These are phyloP conservation scores for Lepidium aucheri DNA, from an alignment of 345 rosid genomes.

Conservation along the genomic window DNA sequence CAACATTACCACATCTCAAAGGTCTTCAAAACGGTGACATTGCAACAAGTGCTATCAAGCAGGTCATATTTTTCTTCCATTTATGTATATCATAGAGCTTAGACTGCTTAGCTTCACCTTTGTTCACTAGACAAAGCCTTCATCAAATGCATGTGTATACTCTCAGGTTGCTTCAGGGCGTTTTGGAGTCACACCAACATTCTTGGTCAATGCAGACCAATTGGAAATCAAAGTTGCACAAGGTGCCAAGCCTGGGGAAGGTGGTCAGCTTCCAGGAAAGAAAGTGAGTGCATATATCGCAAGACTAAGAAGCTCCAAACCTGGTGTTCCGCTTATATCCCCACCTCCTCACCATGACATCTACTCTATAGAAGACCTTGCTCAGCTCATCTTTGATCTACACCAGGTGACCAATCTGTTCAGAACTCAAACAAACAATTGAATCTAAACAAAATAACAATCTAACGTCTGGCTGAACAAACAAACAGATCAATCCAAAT, in stretches of 20 bases:
- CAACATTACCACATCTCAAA: conserved; percentile 95
- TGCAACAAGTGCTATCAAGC: conserved; percentile 99
- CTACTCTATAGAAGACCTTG: conserved; percentile 97
- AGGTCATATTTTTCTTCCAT: conserved; percentile 40
- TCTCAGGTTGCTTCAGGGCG: conserved; percentile 98
- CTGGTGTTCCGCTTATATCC: conserved; percentile 98
- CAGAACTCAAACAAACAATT: neutral
- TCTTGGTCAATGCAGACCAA: conserved; percentile 92
- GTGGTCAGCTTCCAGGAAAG: conserved; percentile 97
- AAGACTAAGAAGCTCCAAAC: conserved; percentile 90
- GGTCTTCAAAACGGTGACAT: conserved; percentile 99
- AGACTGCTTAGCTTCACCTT: no score
- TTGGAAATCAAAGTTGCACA: conserved; percentile 97
- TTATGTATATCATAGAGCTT: no score
- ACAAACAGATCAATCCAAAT: conserved; percentile 82
- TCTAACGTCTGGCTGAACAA: conserved; percentile 5
- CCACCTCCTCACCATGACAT: conserved; percentile 99
- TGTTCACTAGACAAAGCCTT: neutral
- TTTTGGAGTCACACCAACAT: conserved; percentile 97
- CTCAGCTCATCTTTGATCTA: conserved; percentile 93
- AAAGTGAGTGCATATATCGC: conserved; percentile 99
- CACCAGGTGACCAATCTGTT: conserved; percentile 64
- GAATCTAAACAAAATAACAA: neutral
- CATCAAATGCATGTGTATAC: conserved; percentile 2
- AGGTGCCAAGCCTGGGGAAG: conserved; percentile 99